Base-by-base conservation (phyloP, 2,329 filamentous ascomycete genomes). In the Lachnellula arida region DNA sequence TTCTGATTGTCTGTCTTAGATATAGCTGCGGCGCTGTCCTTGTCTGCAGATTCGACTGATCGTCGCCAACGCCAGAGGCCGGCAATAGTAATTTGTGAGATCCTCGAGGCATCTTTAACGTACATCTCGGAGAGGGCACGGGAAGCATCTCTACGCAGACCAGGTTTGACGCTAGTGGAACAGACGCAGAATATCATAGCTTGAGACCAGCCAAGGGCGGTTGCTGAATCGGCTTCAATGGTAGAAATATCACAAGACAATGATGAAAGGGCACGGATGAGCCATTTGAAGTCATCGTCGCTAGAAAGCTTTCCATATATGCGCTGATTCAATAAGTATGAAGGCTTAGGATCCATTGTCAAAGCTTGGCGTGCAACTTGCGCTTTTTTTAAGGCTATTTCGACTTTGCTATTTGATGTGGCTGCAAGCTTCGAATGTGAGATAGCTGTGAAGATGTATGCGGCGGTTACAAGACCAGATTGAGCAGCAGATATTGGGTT, bases 41-140 rank as follows among this genome's bases (percentile, higher is more conserved):
- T 96, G 47, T 92, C 88, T n/a, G 78, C 81, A 3, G 75, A 73
- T 55, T 88, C 84, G n/a, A 84, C 73, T 35, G 82, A 79, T 60
- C 84, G 78, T 46, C 91, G 79, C 86, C 90, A 93, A 56, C 81
- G 78, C 91, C 92, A 97, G 15, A 97, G 71, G 4, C 89, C 91
- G 48, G 80, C 74, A 48, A 89, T 75, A 5, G 96, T 76, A 35
- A 86, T 76, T n/a, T 74, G 72, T 1, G 83, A 86, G 40, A 91
- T 79, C 19, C 77, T 68, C 32, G 69, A 71, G 1, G 88, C 82
- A 44, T 82, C 75, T 50, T 77, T 72, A 12, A 80, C 69, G 68
- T 96, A 95, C 2, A 88, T 75, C 39, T 73, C 71, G 0, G 87
- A 84, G 34, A 99, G 73, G 0, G 80, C 73, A 46, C 78, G 74